Evolutionary conservation across 2,329 filamentous ascomycete genomes (phyloP).

Genomic region (Penicillium glabrum): DNA sequence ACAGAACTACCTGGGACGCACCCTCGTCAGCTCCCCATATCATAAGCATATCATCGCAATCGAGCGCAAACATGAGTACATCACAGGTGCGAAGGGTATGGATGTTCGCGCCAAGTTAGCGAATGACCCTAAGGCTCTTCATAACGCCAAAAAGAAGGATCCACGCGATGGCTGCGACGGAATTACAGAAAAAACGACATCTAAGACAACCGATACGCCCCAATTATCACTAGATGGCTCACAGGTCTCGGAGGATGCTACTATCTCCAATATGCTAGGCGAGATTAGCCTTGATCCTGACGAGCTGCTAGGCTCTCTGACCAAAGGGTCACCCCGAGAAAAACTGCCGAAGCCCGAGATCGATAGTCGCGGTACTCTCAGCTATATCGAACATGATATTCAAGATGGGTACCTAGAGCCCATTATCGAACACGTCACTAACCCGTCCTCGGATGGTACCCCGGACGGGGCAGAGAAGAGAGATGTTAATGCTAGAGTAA

Average conservation of each 20-base stretch:
- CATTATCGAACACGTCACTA: constrained; percentile 32
- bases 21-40: constrained; percentile 81
- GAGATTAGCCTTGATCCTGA: constrained; percentile 33
- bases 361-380: constrained; percentile 31
- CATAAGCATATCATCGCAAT: constrained; percentile 86
- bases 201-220: not conserved
- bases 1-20: constrained; percentile 91
- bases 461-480: not conserved
- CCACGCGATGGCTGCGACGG: constrained; percentile 1
- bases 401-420: constrained; percentile 41
- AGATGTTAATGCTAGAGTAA: constrained; percentile 49
- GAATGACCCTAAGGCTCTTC: constrained; percentile 76
- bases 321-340: constrained; percentile 8
- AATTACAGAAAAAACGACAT: not conserved
- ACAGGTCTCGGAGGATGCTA: constrained; percentile 16
- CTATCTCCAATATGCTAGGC: constrained; percentile 33
- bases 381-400: constrained; percentile 45
- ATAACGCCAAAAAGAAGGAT: constrained; percentile 10
- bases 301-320: constrained; percentile 22
- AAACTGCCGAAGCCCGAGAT: constrained; percentile 13
- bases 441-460: constrained; percentile 6
- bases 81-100: constrained; percentile 77
- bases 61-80: constrained; percentile 83
- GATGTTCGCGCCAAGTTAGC: constrained; percentile 68
- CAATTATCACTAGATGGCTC: not conserved